These are phyloP conservation scores for Pueraria montana DNA, from an alignment of 306 rosid genomes.

Conservation along the genomic window DNA sequence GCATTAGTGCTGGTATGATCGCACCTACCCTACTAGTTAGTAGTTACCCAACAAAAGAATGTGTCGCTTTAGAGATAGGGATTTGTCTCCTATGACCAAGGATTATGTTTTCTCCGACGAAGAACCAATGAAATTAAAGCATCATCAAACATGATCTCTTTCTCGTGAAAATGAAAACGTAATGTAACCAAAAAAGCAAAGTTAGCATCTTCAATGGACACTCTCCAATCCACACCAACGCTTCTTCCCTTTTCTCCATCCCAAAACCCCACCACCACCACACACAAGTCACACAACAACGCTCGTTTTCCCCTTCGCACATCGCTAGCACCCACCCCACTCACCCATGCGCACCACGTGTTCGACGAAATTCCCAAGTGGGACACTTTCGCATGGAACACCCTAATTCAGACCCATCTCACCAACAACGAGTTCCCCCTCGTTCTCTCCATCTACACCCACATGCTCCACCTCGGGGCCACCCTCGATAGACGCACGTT, in stretches of 20 bases:
- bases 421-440: constrained; percentile 48
- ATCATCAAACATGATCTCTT: too few relatives aligned
- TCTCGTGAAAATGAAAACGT: too few relatives aligned
- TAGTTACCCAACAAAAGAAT: too few relatives aligned
- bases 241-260: background rate
- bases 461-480: constrained; percentile 69
- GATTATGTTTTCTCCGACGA: too few relatives aligned
- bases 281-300: constrained; percentile 21
- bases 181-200: too few relatives aligned
- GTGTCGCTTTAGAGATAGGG: too few relatives aligned
- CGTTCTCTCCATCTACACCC: constrained; percentile 57
- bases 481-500: constrained; percentile 70
- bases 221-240: constrained; percentile 15
- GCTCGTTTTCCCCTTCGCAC: background rate
- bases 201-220: background rate
- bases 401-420: constrained; percentile 69
- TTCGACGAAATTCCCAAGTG: constrained; percentile 66
- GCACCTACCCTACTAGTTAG: too few relatives aligned
- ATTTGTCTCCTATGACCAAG: too few relatives aligned
- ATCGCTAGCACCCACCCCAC: background rate
- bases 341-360: constrained; percentile 42
- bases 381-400: constrained; percentile 81
- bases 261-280: background rate
- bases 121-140: too few relatives aligned
- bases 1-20: too few relatives aligned